phyloP scores from a whole-genome alignment of 805 yeast species.

The Lipomyces yamadae region DNA sequence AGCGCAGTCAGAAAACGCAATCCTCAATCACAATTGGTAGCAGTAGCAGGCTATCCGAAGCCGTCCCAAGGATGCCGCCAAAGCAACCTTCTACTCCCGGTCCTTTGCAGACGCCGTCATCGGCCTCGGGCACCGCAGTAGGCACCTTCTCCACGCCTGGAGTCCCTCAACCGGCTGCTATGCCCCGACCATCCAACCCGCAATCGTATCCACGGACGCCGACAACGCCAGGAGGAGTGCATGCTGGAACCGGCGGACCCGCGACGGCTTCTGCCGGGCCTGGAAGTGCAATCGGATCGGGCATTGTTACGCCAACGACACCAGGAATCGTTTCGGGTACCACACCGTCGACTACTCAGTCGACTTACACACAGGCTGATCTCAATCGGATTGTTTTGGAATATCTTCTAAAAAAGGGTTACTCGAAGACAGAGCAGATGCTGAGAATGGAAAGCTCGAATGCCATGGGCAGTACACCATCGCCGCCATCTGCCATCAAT shows the following conservation, averaged over 20 bases:
- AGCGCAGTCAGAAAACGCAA: not conserved
- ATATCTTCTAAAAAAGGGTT: slow-evolving; percentile 90
- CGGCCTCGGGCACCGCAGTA: not conserved
- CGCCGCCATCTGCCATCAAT: slow-evolving; percentile 29
- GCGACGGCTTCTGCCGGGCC: not conserved
- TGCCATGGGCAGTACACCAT: slow-evolving; percentile 39
- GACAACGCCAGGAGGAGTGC: not conserved
- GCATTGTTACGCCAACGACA: not conserved
- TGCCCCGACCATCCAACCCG: not conserved
- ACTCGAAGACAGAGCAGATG: slow-evolving; percentile 92
- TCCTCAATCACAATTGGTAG: not conserved
- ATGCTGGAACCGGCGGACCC: not conserved
- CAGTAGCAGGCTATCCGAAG: not conserved
- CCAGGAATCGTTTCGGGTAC: not conserved
- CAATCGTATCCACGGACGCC: slow-evolving; percentile 10
- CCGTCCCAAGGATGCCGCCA: slow-evolving; percentile 22
- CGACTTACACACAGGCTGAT: slow-evolving; percentile 71
- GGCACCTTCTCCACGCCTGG: not conserved
- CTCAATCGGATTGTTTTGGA: slow-evolving; percentile 90
- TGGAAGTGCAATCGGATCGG: slow-evolving; percentile 2
- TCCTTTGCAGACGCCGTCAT: slow-evolving; percentile 14
- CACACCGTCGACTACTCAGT: not conserved
- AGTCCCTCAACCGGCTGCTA: not conserved
- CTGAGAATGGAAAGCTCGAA: slow-evolving; percentile 71
- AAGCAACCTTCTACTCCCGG: slow-evolving; percentile 29